Conservation (phyloP, 129 eudicot species). For the Silybum marianum region DNA sequence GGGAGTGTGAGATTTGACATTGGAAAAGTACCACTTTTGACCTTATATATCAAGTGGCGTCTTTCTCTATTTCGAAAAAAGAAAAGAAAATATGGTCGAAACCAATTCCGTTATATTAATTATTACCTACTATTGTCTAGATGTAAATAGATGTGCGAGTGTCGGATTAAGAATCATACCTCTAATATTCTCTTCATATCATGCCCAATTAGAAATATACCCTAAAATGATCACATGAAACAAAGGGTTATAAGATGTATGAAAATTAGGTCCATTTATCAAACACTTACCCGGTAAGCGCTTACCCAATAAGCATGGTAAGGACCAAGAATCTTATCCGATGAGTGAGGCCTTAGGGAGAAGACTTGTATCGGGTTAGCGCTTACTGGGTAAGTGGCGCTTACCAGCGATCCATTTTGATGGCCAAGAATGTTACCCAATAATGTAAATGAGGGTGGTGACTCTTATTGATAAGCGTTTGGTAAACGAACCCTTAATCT, state of each 20-base stretch:
- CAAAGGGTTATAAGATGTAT: conserved; percentile 1
- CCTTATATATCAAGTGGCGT: neutral
- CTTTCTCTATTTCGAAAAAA: neutral
- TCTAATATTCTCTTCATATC: conserved; percentile 64
- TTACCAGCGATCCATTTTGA: neutral
- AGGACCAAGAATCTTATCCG: neutral
- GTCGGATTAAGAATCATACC: conserved; percentile 46
- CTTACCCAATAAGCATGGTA: neutral
- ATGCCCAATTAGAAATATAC: conserved; percentile 67
- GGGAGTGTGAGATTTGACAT: neutral
- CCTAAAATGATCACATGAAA: conserved; percentile 47
- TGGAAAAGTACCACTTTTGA: neutral
- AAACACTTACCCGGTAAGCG: neutral
- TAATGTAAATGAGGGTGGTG: neutral
- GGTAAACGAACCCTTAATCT: neutral
- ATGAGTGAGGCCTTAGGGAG: neutral
- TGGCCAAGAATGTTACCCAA: neutral
- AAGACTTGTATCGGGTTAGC: neutral
- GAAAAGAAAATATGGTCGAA: neutral
- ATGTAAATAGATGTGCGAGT: neutral
- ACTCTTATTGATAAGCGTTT: neutral
- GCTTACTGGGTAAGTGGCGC: neutral
- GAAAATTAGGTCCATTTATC: neutral
- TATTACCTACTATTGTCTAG: neutral
- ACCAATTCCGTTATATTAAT: neutral